Conservation (phyloP, 306 rosid species). For the Vachellia collinsii region DNA sequence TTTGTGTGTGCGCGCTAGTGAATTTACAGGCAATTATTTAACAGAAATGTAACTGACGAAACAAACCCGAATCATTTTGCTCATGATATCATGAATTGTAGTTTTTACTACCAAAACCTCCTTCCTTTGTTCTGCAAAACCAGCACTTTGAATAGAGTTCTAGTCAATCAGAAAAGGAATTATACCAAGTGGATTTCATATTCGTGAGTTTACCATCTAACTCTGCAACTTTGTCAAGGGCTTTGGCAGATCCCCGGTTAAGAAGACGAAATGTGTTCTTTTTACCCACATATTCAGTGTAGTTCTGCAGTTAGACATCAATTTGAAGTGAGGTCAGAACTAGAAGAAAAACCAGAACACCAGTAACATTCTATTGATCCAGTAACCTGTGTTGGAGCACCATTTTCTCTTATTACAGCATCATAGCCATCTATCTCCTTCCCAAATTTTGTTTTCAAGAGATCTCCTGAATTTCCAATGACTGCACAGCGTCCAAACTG, state of each 20-base stretch:
- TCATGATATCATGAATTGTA: conserved; percentile 94
- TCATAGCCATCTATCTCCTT: conserved; percentile 85
- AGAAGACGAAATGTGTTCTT: conserved; percentile 95
- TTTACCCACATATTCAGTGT: conserved; percentile 77
- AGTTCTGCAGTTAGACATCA: conserved; percentile 63
- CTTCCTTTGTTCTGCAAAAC: conserved; percentile 78
- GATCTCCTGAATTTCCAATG: conserved; percentile 97
- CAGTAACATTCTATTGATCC: conserved; percentile 25
- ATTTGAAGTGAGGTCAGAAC: conserved; percentile 29
- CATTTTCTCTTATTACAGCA: conserved; percentile 92
- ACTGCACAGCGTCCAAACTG: conserved; percentile 97
- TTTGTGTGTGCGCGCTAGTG: not conserved
- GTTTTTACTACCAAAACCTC: conserved; percentile 91
- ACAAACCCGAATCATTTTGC: conserved; percentile 80
- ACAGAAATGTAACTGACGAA: conserved; percentile 1
- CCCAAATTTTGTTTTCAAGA: conserved; percentile 89
- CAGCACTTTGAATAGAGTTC: conserved; percentile 38
- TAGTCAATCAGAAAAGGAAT: conserved; percentile 27
- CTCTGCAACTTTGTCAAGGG: conserved; percentile 90
- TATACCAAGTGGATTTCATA: conserved; percentile 25
- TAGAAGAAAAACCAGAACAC: conserved; percentile 20
- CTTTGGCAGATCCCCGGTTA: conserved; percentile 96
- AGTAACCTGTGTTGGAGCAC: conserved; percentile 86
- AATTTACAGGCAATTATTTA: not conserved
- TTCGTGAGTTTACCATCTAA: conserved; percentile 72